Evolutionary conservation across 306 rosid genomes (phyloP).

Genomic region (Neltuma alba): DNA sequence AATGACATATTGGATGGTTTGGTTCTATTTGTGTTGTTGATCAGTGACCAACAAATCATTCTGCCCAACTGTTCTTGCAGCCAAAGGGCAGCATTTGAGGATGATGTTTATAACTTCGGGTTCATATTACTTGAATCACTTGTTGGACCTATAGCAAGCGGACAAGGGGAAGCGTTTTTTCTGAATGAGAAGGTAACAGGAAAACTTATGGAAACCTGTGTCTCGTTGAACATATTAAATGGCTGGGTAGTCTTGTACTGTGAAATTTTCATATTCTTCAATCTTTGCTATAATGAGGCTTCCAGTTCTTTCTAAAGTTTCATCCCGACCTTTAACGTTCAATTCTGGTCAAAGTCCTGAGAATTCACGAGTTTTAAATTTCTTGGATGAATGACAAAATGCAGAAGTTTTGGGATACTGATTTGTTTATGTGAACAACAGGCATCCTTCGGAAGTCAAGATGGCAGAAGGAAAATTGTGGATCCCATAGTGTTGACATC

Average conservation of each 20-base stretch:
- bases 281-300: background rate
- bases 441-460: constrained; percentile 90
- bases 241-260: background rate
- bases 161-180: constrained; percentile 65
- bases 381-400: background rate
- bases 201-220: background rate
- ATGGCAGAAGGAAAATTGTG: constrained; percentile 67
- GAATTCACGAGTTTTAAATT: background rate
- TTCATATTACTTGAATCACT: constrained; percentile 81
- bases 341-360: background rate
- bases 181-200: constrained; percentile 73
- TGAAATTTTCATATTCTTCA: background rate
- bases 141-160: constrained; percentile 66
- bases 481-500: constrained; percentile 79
- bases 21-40: background rate
- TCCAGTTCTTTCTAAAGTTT: background rate
- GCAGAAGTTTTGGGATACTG: constrained; percentile 4
- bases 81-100: constrained; percentile 47
- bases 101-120: constrained; percentile 85
- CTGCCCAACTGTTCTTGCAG: constrained; percentile 40
- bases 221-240: background rate
- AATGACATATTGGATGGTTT: background rate
- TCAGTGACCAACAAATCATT: constrained; percentile 11
- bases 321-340: background rate
- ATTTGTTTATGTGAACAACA: constrained; percentile 38